phyloP scores from a whole-genome alignment of 202 grass and related monocot species.

The Zizania palustris region DNA sequence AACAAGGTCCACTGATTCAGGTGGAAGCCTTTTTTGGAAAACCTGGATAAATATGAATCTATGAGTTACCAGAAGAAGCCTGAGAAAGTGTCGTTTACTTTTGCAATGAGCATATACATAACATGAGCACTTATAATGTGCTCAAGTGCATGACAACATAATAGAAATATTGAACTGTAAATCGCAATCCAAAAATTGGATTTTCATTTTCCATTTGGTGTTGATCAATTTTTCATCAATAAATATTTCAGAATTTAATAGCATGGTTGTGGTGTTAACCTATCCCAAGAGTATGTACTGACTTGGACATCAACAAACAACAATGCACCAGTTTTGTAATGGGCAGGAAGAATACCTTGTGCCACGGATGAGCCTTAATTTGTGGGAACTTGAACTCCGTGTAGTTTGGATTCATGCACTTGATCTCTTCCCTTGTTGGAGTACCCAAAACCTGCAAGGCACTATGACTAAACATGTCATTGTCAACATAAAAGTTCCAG shows the following conservation, averaged over 20 bases:
- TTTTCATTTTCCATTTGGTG: neutral
- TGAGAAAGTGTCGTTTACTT: slow-evolving; percentile 8
- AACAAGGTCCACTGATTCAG: slow-evolving; percentile 83
- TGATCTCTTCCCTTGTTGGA: slow-evolving; percentile 99
- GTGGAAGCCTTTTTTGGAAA: slow-evolving; percentile 84
- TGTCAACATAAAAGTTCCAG: slow-evolving; percentile 24
- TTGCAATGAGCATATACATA: neutral
- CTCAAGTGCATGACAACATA: neutral
- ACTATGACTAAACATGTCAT: slow-evolving; percentile 44
- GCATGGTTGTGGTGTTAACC: neutral
- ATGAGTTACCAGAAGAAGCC: slow-evolving; percentile 15
- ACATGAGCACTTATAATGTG: neutral
- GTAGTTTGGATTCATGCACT: slow-evolving; percentile 99
- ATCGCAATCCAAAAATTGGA: neutral
- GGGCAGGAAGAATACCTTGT: slow-evolving; percentile 60
- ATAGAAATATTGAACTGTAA: neutral
- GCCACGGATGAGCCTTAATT: slow-evolving; percentile 97
- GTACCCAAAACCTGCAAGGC: slow-evolving; percentile 86
- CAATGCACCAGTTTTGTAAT: slow-evolving; percentile 24
- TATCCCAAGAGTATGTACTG: slow-evolving; percentile 15
- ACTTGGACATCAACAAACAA: neutral
- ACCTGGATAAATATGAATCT: slow-evolving; percentile 53
- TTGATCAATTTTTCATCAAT: neutral
- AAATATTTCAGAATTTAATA: slow-evolving; percentile 19
- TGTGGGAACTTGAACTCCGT: slow-evolving; percentile 96